Evolutionary conservation across 257 asterid genomes (phyloP).

Genomic region (Perilla frutescens): DNA sequence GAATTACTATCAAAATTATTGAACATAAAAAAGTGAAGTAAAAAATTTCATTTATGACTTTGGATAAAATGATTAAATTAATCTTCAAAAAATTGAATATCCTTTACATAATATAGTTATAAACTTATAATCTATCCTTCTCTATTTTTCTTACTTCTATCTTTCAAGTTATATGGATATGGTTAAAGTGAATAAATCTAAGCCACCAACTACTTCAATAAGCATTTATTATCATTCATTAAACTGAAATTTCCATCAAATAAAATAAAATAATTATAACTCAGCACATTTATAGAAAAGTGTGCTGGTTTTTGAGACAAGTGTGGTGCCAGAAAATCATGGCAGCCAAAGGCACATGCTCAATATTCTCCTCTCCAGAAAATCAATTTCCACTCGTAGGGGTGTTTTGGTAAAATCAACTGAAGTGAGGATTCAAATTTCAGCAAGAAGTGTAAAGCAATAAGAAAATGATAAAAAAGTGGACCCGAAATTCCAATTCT

Average conservation of each 20-base stretch:
- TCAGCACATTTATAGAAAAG: neutral
- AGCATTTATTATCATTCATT: neutral
- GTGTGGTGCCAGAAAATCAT: constrained; percentile 38
- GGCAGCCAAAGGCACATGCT: constrained; percentile 42
- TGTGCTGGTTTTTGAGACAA: constrained; percentile 25
- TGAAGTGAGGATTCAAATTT: constrained; percentile 32
- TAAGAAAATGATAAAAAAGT: neutral
- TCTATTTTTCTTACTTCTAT: too few relatives aligned
- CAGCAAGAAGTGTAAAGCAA: neutral
- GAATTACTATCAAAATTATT: too few relatives aligned
- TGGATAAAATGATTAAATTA: too few relatives aligned
- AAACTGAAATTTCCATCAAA: neutral
- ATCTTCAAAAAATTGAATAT: too few relatives aligned
- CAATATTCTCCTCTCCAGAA: constrained; percentile 34
- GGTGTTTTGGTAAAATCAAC: constrained; percentile 36
- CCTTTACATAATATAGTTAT: too few relatives aligned
- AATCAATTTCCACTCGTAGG: constrained; percentile 43
- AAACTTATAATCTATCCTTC: too few relatives aligned
- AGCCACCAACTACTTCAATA: neutral
- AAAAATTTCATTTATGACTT: too few relatives aligned
- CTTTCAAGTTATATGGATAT: too few relatives aligned
- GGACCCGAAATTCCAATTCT: neutral
- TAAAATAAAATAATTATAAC: too few relatives aligned
- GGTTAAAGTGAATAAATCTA: neutral
- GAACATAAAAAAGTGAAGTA: too few relatives aligned